phyloP scores from a whole-genome alignment of 2,329 filamentous ascomycete species.

The Pseudogymnoascus sp. region DNA sequence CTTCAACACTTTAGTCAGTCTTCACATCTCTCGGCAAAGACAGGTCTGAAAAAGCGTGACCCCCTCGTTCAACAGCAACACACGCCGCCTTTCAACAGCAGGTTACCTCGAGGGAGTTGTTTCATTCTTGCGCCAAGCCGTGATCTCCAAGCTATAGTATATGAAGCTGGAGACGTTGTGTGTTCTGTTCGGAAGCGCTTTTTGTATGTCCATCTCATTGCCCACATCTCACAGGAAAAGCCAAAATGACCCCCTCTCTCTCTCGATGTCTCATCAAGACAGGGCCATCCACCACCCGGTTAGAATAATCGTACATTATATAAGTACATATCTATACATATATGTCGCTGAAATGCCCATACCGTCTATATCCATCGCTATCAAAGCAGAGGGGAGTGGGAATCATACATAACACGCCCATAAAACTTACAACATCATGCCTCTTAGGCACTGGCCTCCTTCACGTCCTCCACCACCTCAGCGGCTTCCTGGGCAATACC shows the following conservation, averaged over 20 bases:
- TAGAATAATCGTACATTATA: conserved; percentile 10
- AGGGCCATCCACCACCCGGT: neutral
- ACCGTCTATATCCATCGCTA: neutral
- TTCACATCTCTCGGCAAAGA: conserved; percentile 38
- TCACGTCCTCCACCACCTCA: conserved; percentile 14
- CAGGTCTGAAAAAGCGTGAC: conserved; percentile 47
- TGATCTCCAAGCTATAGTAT: conserved; percentile 41
- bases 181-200: conserved; percentile 44
- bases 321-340: conserved; percentile 10
- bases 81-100: neutral
- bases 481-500: conserved; percentile 45
- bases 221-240: neutral
- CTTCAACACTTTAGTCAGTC: conserved; percentile 48
- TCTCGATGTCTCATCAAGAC: neutral
- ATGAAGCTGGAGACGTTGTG: conserved; percentile 36
- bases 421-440: conserved; percentile 19
- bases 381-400: conserved; percentile 1
- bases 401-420: conserved; percentile 13
- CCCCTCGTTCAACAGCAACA: conserved; percentile 14
- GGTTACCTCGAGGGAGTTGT: conserved; percentile 12
- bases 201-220: conserved; percentile 11
- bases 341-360: conserved; percentile 8
- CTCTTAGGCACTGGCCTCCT: conserved; percentile 14
- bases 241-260: too few relatives aligned
- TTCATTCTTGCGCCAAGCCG: conserved; percentile 43